phyloP scores from a whole-genome alignment of 176 grass and related monocot genomes.

The Rhynchospora tenuis region DNA sequence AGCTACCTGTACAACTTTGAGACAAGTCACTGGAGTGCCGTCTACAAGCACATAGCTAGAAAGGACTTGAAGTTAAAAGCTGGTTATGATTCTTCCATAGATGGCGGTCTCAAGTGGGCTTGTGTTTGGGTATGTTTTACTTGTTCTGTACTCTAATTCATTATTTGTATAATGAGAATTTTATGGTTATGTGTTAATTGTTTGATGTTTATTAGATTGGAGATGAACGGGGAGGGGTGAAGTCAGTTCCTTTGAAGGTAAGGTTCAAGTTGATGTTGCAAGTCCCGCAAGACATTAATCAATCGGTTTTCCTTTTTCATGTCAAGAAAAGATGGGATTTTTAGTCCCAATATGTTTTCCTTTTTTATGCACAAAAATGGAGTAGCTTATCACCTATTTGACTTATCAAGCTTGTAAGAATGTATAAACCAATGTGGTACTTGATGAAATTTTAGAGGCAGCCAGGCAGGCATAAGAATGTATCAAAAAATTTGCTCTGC shows the following conservation, averaged over 20 bases:
- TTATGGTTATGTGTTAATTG: not conserved
- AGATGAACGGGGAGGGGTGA: slow-evolving; percentile 61
- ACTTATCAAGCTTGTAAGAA: not conserved
- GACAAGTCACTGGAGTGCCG: slow-evolving; percentile 61
- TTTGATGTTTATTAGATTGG: slow-evolving; percentile 62
- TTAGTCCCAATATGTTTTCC: slow-evolving; percentile 22
- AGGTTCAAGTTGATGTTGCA: slow-evolving; percentile 79
- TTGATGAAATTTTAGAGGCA: not conserved
- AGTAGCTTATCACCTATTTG: not conserved
- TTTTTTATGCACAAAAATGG: not conserved
- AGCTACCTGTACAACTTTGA: slow-evolving; percentile 72
- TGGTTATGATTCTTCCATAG: slow-evolving; percentile 87
- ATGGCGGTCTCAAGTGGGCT: slow-evolving; percentile 56
- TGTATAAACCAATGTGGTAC: not conserved
- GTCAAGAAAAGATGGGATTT: slow-evolving; percentile 98
- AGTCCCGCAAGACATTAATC: slow-evolving; percentile 57
- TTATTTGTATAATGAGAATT: slow-evolving; percentile 10
- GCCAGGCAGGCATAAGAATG: not conserved
- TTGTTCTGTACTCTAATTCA: not conserved
- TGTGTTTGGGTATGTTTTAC: slow-evolving; percentile 76
- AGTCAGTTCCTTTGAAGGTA: slow-evolving; percentile 73
- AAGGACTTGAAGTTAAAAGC: slow-evolving; percentile 85
- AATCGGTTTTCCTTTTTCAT: slow-evolving; percentile 56
- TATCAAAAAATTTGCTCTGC: not conserved
- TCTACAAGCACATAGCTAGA: slow-evolving; percentile 76